These are phyloP conservation scores for Mycena crocata DNA, from an alignment of 768 basidiomycete species.

Conservation along the genomic window DNA sequence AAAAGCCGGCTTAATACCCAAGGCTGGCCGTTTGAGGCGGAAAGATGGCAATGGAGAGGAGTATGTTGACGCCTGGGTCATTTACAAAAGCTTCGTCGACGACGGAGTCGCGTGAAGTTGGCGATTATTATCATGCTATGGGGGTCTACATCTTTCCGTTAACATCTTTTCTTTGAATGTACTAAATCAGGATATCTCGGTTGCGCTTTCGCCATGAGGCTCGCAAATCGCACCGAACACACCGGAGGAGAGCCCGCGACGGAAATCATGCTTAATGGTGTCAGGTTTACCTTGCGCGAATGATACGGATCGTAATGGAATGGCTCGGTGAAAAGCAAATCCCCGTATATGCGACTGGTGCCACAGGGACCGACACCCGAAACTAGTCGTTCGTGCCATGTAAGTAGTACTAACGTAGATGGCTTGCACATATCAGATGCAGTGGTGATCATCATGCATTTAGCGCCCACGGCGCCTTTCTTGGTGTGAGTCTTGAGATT, in stretches of 20 bases:
- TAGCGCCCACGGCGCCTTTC: too few species aligned
- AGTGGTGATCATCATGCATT: too few species aligned
- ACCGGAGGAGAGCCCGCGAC: slow-evolving; percentile 1
- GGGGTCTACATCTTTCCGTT: not conserved
- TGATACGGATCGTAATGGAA: slow-evolving; percentile 24
- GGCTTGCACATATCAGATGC: too few species aligned
- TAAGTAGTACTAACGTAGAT: too few species aligned
- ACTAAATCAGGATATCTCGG: slow-evolving; percentile 17
- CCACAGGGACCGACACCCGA: slow-evolving; percentile 9
- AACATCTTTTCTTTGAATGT: slow-evolving; percentile 17
- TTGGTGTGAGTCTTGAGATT: not conserved
- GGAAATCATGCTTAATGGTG: not conserved
- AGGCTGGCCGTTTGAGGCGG: slow-evolving; percentile 76
- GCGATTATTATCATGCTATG: not conserved
- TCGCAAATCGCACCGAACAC: slow-evolving; percentile 12
- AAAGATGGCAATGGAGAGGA: slow-evolving; percentile 83
- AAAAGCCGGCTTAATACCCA: slow-evolving; percentile 81
- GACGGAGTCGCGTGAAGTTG: slow-evolving; percentile 17
- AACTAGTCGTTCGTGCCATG: too few species aligned
- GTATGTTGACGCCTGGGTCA: slow-evolving; percentile 88
- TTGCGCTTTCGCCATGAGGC: not conserved
- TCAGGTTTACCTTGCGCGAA: not conserved
- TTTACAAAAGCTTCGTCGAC: slow-evolving; percentile 81
- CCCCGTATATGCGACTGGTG: slow-evolving; percentile 8
- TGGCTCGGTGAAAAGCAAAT: slow-evolving; percentile 28